Conservation (phyloP, 768 basidiomycete species). For the Suillus paluster region DNA sequence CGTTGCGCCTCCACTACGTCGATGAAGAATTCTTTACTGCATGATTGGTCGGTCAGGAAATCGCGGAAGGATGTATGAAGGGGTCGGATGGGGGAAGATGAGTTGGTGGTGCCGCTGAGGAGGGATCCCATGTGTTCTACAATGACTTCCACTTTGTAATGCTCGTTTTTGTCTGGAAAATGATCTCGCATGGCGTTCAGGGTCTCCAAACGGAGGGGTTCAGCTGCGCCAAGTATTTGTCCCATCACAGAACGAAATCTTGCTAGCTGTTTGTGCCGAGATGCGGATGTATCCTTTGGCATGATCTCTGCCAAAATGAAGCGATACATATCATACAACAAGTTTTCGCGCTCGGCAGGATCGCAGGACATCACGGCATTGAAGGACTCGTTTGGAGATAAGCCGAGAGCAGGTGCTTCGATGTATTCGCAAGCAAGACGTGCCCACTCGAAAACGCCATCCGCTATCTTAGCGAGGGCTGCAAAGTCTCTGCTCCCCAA, state of each 20-base stretch:
- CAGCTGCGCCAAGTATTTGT: constrained; percentile 5
- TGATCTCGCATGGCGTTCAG: background rate
- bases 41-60: constrained; percentile 20
- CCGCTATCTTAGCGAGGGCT: background rate
- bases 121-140: constrained; percentile 10
- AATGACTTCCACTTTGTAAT: background rate
- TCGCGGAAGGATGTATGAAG: constrained; percentile 35
- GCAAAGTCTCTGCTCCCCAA: background rate
- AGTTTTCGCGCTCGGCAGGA: background rate
- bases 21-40: constrained; percentile 19
- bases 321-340: background rate
- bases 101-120: constrained; percentile 8
- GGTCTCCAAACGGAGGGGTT: background rate
- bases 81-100: constrained; percentile 15
- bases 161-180: background rate
- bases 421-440: constrained; percentile 11
- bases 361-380: background rate
- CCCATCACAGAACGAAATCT: constrained; percentile 3
- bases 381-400: background rate
- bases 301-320: constrained; percentile 2
- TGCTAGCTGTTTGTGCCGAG: background rate
- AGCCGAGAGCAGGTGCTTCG: background rate
- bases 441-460: constrained; percentile 9
- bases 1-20: constrained; percentile 16
- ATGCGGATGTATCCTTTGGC: background rate